Percentiles rank a stretch among this genome's conserved stretches.
These are phyloP conservation scores for Strobilomyces confusus DNA, from an alignment of 768 basidiomycete species.

Conservation along the genomic window DNA sequence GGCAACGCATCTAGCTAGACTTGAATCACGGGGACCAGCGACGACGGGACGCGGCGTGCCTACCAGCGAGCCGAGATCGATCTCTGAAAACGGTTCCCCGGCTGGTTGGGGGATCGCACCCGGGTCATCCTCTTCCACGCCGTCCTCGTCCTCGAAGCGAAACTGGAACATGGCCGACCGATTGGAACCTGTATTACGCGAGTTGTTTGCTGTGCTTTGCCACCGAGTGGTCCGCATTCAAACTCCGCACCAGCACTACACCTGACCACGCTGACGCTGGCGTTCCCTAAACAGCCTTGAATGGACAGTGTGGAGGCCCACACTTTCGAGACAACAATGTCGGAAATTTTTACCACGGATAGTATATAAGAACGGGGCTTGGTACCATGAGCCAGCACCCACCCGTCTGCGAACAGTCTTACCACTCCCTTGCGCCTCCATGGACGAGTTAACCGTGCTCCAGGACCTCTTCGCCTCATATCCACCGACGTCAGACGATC, in stretches of 20 bases:
- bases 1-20: slow-evolving; percentile 68
- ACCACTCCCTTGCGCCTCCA: neutral
- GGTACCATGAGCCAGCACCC: neutral
- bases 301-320: neutral
- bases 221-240: too few relatives aligned
- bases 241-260: too few relatives aligned
- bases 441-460: slow-evolving; percentile 6
- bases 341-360: neutral
- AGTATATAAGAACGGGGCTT: neutral
- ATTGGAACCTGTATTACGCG: neutral
- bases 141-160: slow-evolving; percentile 58
- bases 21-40: slow-evolving; percentile 14
- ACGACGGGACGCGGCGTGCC: slow-evolving; percentile 9
- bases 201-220: neutral
- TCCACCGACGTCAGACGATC: neutral
- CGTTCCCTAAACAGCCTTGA: slow-evolving; percentile 4
- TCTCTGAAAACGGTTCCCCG: slow-evolving; percentile 25
- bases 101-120: neutral
- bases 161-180: slow-evolving; percentile 35
- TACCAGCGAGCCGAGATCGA: slow-evolving; percentile 31
- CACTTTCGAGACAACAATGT: neutral
- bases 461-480: neutral
- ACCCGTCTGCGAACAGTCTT: neutral
- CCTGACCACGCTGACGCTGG: neutral
- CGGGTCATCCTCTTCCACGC: slow-evolving; percentile 19